Conservation (phyloP, 257 asterid species). For the Lycium barbarum region DNA sequence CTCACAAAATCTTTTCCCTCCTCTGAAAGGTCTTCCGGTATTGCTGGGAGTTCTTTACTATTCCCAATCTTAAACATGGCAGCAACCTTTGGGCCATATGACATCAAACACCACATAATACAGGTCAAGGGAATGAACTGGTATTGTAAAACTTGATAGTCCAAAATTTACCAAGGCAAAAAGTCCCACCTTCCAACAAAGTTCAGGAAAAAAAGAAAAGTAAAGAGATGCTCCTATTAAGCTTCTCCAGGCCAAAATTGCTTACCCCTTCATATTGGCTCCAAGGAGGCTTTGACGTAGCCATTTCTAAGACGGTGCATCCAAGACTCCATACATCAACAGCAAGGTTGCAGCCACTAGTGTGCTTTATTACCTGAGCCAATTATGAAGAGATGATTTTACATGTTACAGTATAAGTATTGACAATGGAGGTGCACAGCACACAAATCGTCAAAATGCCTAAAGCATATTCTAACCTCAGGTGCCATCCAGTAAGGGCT, state of each 20-base stretch:
- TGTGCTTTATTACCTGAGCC: constrained; percentile 71
- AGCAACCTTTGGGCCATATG: constrained; percentile 69
- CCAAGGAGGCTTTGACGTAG: constrained; percentile 99
- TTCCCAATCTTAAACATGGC: constrained; percentile 98
- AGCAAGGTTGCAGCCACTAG: constrained; percentile 92
- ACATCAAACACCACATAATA: constrained; percentile 26
- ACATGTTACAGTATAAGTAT: constrained; percentile 18
- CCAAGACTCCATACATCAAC: constrained; percentile 99
- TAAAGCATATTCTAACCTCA: constrained; percentile 58
- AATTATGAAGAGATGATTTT: constrained; percentile 23
- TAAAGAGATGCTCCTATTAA: neutral
- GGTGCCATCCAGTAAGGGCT: constrained; percentile 98
- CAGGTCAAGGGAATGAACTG: constrained; percentile 31
- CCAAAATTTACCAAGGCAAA: neutral
- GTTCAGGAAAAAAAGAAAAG: neutral
- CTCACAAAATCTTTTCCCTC: constrained; percentile 80
- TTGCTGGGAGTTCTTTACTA: constrained; percentile 87
- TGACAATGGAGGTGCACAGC: neutral
- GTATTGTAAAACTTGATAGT: neutral
- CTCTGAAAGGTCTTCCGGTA: constrained; percentile 80
- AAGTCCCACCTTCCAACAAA: constrained; percentile 7
- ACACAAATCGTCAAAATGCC: constrained; percentile 12
- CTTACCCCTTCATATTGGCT: constrained; percentile 99
- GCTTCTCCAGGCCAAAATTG: constrained; percentile 26
- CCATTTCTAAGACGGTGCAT: constrained; percentile 98